A percentile compares a stretch with the other conserved stretches of the same genome.
phyloP scores from a whole-genome alignment of 768 basidiomycete species.

The Auricularia cornea region DNA sequence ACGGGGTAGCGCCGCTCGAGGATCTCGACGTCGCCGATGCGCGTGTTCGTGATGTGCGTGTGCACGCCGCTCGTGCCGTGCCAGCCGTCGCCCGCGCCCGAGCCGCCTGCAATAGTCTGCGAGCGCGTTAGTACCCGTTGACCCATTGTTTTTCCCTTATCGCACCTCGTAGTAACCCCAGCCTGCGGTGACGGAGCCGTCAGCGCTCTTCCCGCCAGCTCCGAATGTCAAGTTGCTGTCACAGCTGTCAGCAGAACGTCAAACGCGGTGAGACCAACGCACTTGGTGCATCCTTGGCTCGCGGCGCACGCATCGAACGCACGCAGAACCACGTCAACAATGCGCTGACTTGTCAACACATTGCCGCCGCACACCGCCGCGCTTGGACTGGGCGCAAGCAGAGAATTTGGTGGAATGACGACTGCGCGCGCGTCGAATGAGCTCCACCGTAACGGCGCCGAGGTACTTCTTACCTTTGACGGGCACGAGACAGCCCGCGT shows the following conservation, averaged over 20 bases:
- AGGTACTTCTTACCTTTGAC: conserved; percentile 48
- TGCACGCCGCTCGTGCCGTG: conserved; percentile 91
- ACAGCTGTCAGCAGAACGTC: not conserved
- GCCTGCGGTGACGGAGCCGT: conserved; percentile 65
- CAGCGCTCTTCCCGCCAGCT: conserved; percentile 74
- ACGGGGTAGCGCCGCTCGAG: conserved; percentile 90
- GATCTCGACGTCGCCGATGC: conserved; percentile 90
- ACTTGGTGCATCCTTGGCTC: conserved; percentile 93
- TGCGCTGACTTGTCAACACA: conserved; percentile 84
- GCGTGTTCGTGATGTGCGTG: conserved; percentile 88
- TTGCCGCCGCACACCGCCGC: conserved; percentile 93
- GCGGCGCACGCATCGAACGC: conserved; percentile 90
- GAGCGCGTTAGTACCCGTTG: not conserved
- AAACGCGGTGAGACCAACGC: conserved; percentile 17
- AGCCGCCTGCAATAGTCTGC: conserved; percentile 90
- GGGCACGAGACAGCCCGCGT: conserved; percentile 88
- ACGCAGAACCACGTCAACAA: conserved; percentile 88
- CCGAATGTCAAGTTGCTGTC: conserved; percentile 82
- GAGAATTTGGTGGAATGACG: conserved; percentile 66
- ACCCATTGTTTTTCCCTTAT: too few species aligned
- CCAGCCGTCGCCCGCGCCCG: conserved; percentile 84
- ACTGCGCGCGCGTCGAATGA: conserved; percentile 35
- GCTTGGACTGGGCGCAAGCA: conserved; percentile 74
- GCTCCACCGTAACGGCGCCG: not conserved
- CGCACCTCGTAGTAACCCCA: conserved; percentile 86